phyloP scores from a whole-genome alignment of 495 filamentous ascomycete genomes.

The Hyaloscypha variabilis region DNA sequence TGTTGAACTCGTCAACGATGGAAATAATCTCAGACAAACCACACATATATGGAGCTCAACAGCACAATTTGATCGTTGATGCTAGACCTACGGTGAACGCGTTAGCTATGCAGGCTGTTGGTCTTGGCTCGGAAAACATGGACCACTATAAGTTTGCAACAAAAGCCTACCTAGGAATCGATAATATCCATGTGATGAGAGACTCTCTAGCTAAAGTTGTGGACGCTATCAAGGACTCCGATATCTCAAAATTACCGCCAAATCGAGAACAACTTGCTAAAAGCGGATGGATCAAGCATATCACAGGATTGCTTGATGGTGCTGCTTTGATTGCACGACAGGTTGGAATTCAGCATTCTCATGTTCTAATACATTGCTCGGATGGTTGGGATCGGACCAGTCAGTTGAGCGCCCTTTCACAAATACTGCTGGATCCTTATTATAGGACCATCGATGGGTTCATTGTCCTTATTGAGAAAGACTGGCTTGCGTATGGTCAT shows the following conservation, averaged over 20 bases:
- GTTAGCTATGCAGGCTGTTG: conserved; percentile 91
- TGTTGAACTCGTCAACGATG: conserved; percentile 59
- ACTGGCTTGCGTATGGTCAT: conserved; percentile 97
- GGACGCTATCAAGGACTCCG: conserved; percentile 89
- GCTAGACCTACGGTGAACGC: conserved; percentile 95
- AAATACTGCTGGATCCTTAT: conserved; percentile 94
- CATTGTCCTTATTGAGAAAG: conserved; percentile 93
- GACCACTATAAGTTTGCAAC: conserved; percentile 92
- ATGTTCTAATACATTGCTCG: conserved; percentile 96
- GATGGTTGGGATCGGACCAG: conserved; percentile 98
- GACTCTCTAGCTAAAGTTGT: conserved; percentile 87
- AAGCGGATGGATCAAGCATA: conserved; percentile 93
- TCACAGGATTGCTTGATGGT: conserved; percentile 81
- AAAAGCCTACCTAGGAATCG: conserved; percentile 95
- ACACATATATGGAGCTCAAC: conserved; percentile 79
- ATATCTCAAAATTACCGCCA: conserved; percentile 81
- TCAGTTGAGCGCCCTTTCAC: conserved; percentile 90
- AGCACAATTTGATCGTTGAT: conserved; percentile 95
- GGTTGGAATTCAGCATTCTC: conserved; percentile 88
- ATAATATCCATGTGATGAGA: conserved; percentile 99
- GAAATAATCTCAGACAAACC: conserved; percentile 28
- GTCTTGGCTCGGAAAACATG: conserved; percentile 96
- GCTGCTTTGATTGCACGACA: conserved; percentile 82
- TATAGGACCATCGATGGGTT: conserved; percentile 96
- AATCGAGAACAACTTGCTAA: conserved; percentile 80